Conservation (phyloP, 805 yeast genomes). For the Starmerella sirachaensis region DNA sequence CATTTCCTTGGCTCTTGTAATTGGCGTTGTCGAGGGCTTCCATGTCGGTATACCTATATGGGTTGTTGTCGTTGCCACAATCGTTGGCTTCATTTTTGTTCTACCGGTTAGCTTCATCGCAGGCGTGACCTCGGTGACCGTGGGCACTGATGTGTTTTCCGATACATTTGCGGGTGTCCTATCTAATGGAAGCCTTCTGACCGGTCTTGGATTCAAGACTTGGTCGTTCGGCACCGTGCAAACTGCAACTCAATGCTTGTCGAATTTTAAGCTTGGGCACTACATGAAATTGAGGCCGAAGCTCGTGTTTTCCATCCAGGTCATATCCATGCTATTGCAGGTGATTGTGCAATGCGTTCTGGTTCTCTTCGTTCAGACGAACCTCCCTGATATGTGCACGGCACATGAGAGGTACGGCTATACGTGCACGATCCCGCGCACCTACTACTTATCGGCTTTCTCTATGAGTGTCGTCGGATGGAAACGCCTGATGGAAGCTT, state of each 20-base stretch:
- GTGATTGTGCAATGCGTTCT: constrained; percentile 35
- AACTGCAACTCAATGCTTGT: constrained; percentile 44
- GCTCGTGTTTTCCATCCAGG: constrained; percentile 43
- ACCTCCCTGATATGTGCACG: constrained; percentile 35
- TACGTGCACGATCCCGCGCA: constrained; percentile 36
- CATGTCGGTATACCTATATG: constrained; percentile 34
- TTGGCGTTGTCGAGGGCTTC: constrained; percentile 23
- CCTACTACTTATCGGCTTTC: constrained; percentile 45
- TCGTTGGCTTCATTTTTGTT: constrained; percentile 43
- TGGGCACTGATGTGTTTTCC: constrained; percentile 50
- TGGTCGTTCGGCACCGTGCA: constrained; percentile 43
- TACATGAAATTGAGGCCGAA: constrained; percentile 55
- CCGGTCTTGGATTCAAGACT: constrained; percentile 51
- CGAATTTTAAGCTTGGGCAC: constrained; percentile 52
- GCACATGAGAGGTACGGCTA: constrained; percentile 35
- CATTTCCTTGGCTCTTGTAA: constrained; percentile 8
- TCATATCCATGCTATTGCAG: constrained; percentile 37
- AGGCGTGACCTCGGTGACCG: constrained; percentile 48
- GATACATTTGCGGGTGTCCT: constrained; percentile 57
- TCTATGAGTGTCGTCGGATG: constrained; percentile 62
- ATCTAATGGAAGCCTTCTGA: constrained; percentile 49
- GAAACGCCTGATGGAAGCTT: constrained; percentile 43
- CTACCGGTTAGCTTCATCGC: constrained; percentile 52
- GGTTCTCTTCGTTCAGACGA: constrained; percentile 33
- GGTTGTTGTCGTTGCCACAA: constrained; percentile 36